Evolutionary conservation across 1,284 basidiomycete genomes (phyloP), one percentile per base, ranked within the genome.

Genomic region (Austropuccinia psidii): DNA sequence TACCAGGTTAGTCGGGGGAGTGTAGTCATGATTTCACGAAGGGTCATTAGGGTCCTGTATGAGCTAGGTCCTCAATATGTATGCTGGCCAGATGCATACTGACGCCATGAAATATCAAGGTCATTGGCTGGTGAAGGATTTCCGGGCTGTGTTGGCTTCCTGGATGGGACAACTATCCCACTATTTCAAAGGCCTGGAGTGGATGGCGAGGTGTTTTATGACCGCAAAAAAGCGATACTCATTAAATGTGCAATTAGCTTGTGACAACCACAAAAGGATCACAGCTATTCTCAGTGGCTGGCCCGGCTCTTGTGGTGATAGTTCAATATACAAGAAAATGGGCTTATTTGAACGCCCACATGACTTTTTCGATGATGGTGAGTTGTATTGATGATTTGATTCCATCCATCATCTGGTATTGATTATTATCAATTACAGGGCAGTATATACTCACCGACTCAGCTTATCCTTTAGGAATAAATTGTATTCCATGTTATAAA

Each of bases 171-270:
- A 13, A 61, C 58, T 4, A 61, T 61, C n/a, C 58, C 58, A 4
- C 27, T 61, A 17, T 39, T 37, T 35, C 58, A 61, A 35, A 29
- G 35, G 13, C 58, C 58, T 15, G 7, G 29, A 4, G 24, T 61
- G 11, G 58, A 61, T 24, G 58, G 58, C n/a, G 58, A 61, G 27
- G 58, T 61, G 6, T 61, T 19, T 37, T 61, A 13, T n/a, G 58
- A 61, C 21, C 58, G 27, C 31, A 61, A 61, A 21, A 43, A 35
- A 17, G 15, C 31, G 27, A 37, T 61, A 61, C 31, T 61, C 58
- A 37, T 17, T 61, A 19, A 27, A 61, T 21, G 27, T n/a, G 7
- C 58, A 61, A 35, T 29, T 61, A 8, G 39, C 39, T 21, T 61
- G 58, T 37, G 58, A 43, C 35, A 37, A 35, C n/a, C 31, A 61